Percentiles rank a stretch among this genome's conserved stretches.
Evolutionary conservation across 2,329 filamentous ascomycete genomes (phyloP).

Genomic region (Podosphaera leucotricha): DNA sequence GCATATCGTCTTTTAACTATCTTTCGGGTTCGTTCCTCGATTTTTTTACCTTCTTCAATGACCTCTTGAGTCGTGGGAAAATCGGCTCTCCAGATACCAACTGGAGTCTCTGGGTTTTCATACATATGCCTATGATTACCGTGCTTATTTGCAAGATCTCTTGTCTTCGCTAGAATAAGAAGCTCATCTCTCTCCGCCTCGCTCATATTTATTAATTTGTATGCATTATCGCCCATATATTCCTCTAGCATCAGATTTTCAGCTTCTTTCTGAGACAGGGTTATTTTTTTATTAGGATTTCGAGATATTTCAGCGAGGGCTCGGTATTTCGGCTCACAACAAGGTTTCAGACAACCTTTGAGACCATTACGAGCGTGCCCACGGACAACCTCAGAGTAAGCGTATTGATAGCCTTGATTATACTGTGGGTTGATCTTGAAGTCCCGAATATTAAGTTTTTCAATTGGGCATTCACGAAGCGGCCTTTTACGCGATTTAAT

Average conservation of each 20-base stretch:
- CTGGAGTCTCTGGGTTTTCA: slow-evolving; percentile 47
- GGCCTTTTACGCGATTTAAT: slow-evolving; percentile 9
- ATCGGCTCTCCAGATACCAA: slow-evolving; percentile 76
- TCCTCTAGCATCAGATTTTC: slow-evolving; percentile 29
- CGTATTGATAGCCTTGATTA: slow-evolving; percentile 34
- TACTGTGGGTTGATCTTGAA: slow-evolving; percentile 41
- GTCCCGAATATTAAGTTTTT: slow-evolving; percentile 23
- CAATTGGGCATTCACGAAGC: slow-evolving; percentile 19
- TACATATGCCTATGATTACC: slow-evolving; percentile 60
- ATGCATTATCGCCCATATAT: slow-evolving; percentile 29
- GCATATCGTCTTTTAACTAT: slow-evolving; percentile 50
- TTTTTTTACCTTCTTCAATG: slow-evolving; percentile 38
- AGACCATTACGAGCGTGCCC: slow-evolving; percentile 34
- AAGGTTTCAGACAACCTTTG: slow-evolving; percentile 34
- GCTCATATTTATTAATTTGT: slow-evolving; percentile 35
- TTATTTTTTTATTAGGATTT: slow-evolving; percentile 5
- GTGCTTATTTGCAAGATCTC: slow-evolving; percentile 46
- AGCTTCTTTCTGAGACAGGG: slow-evolving; percentile 15
- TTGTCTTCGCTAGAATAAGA: slow-evolving; percentile 53
- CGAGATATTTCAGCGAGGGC: slow-evolving; percentile 10
- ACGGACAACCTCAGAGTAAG: slow-evolving; percentile 36
- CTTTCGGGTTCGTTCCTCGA: slow-evolving; percentile 35
- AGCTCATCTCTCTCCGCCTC: slow-evolving; percentile 37
- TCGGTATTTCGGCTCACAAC: slow-evolving; percentile 22
- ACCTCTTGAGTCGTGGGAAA: slow-evolving; percentile 77